Evolutionary conservation across 306 rosid genomes (phyloP).

Genomic region (Cucumis cinereus): DNA sequence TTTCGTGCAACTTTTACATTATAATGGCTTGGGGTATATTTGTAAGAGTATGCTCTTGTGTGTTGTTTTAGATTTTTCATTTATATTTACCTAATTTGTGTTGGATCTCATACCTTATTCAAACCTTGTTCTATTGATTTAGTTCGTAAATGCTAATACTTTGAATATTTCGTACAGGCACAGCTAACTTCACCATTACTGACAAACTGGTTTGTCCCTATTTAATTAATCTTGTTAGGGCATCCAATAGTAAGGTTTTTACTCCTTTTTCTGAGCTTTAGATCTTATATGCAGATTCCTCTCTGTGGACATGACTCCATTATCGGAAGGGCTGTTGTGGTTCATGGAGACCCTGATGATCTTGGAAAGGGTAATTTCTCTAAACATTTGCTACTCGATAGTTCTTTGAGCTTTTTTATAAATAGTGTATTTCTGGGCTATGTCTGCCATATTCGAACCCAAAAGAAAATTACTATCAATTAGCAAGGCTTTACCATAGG

Average conservation of each 20-base stretch:
- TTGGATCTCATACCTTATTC: neutral
- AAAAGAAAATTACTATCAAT: neutral
- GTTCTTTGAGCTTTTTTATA: neutral
- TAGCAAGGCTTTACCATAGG: neutral
- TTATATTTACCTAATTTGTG: neutral
- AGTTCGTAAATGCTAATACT: neutral
- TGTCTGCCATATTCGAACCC: neutral
- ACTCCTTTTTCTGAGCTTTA: constrained; percentile 1
- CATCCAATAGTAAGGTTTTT: neutral
- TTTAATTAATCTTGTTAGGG: neutral
- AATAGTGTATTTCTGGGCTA: neutral
- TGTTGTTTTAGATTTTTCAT: neutral
- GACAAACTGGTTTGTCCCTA: constrained; percentile 46
- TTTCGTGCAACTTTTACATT: neutral
- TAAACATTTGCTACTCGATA: neutral
- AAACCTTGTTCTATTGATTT: neutral
- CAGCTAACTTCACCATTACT: constrained; percentile 35
- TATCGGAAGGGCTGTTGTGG: constrained; percentile 94
- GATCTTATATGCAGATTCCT: constrained; percentile 53
- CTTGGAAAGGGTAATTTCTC: constrained; percentile 70
- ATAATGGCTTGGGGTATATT: neutral
- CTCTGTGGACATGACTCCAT: constrained; percentile 71
- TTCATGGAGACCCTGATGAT: constrained; percentile 89
- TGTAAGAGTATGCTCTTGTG: neutral
- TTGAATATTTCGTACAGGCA: constrained; percentile 40